Conservation (phyloP, 2,329 filamentous ascomycete species). For the Botrytis galanthina region DNA sequence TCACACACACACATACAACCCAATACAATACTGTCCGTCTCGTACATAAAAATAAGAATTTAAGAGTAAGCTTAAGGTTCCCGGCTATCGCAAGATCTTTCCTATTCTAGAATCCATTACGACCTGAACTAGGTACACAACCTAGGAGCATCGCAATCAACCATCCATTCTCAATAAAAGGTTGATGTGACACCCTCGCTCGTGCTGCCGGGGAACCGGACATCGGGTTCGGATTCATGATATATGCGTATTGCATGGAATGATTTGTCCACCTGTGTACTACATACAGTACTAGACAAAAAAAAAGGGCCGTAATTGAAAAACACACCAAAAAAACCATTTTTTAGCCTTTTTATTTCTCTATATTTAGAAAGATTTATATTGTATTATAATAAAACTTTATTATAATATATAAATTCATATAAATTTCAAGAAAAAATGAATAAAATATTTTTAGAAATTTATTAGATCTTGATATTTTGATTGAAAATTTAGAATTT, state of each 20-base stretch:
- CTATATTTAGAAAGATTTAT: no score
- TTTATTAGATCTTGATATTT: no score
- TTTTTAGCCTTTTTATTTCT: no score
- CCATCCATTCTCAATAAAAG: background rate
- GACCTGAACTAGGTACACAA: background rate
- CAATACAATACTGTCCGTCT: background rate
- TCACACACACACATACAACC: background rate
- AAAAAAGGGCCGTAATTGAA: no score
- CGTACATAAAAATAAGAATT: background rate
- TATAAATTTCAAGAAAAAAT: no score
- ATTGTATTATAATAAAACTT: no score
- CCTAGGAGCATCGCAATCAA: background rate
- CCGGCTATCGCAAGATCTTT: background rate
- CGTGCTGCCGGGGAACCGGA: conserved; percentile 5
- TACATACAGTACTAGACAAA: no score
- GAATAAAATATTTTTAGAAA: no score
- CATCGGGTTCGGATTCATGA: background rate
- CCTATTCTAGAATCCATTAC: background rate
- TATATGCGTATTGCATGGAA: background rate
- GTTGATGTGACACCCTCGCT: background rate
- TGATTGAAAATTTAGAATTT: no score
- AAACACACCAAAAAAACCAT: no score
- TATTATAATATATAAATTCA: no score
- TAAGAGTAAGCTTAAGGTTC: background rate
- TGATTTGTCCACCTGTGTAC: background rate